Percentiles rank a stretch among this genome's conserved stretches.
Evolutionary conservation across 495 filamentous ascomycete genomes (phyloP).

Genomic region (Lineolata rhizophorae): DNA sequence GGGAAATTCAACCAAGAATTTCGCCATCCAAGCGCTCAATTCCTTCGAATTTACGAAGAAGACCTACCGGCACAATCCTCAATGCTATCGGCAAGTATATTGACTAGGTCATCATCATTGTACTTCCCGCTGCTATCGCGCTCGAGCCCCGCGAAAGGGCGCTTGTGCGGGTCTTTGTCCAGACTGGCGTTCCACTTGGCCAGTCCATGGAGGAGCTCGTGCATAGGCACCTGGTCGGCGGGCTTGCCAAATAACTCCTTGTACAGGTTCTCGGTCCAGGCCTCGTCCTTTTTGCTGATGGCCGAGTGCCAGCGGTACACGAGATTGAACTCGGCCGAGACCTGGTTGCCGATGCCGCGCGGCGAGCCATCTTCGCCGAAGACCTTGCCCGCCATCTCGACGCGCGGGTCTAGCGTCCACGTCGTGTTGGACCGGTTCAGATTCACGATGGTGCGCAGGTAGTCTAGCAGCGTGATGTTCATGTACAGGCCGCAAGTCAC

Average conservation of each 20-base stretch:
- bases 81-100: slow-evolving; percentile 40
- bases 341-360: slow-evolving; percentile 50
- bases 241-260: slow-evolving; percentile 40
- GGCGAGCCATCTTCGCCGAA: slow-evolving; percentile 33
- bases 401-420: slow-evolving; percentile 61
- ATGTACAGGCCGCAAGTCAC: slow-evolving; percentile 68
- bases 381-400: slow-evolving; percentile 25
- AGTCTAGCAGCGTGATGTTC: slow-evolving; percentile 66
- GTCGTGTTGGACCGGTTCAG: slow-evolving; percentile 53
- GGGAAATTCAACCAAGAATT: neutral
- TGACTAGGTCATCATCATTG: slow-evolving; percentile 44
- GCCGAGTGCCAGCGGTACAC: slow-evolving; percentile 67
- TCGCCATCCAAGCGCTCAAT: no score
- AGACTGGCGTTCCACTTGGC: slow-evolving; percentile 33
- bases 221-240: slow-evolving; percentile 24
- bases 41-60: slow-evolving; percentile 13
- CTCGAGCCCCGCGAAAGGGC: slow-evolving; percentile 37
- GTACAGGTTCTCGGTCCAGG: slow-evolving; percentile 51
- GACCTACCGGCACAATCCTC: slow-evolving; percentile 36
- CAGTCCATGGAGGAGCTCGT: slow-evolving; percentile 36
- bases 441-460: slow-evolving; percentile 68
- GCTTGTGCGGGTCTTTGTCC: slow-evolving; percentile 37
- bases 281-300: slow-evolving; percentile 47
- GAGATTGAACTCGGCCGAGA: slow-evolving; percentile 58
- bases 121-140: slow-evolving; percentile 37